Percentiles rank a stretch among this genome's conserved stretches.
Evolutionary conservation across 2,329 filamentous ascomycete species (phyloP).

Genomic region (Chalaropsis thielavioides): DNA sequence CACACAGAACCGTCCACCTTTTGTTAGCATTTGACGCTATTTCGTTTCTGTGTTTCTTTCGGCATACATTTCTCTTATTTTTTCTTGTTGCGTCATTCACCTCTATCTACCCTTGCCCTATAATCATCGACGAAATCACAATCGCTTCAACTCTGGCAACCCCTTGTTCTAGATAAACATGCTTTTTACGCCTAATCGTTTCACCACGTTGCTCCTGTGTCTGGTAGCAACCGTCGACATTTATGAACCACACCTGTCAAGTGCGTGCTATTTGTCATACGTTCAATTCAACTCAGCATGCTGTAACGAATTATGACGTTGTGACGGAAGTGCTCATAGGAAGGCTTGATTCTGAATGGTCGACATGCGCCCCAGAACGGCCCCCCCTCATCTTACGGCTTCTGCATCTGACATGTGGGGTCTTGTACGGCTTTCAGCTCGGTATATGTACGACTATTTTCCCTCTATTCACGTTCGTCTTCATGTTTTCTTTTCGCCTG

Average conservation of each 20-base stretch:
- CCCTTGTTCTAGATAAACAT: slow-evolving; percentile 4
- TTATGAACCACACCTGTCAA: not conserved
- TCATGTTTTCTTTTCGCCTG: slow-evolving; percentile 1
- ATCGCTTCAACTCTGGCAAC: not conserved
- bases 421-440: not conserved
- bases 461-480: not conserved
- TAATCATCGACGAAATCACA: not conserved
- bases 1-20: not conserved
- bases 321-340: not conserved
- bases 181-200: not conserved
- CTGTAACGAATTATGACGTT: not conserved
- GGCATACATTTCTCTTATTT: not conserved
- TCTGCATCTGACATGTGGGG: not conserved
- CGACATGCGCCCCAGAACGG: not conserved
- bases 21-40: slow-evolving; percentile 7
- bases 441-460: not conserved
- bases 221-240: not conserved
- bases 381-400: not conserved
- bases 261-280: not conserved
- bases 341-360: not conserved
- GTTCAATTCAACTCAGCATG: not conserved
- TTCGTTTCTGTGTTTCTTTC: slow-evolving; percentile 6
- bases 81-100: not conserved
- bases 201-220: not conserved
- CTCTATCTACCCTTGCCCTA: not conserved